Percentiles rank a stretch among this genome's conserved stretches.
phyloP scores from a whole-genome alignment of 345 rosid species.

The Boechera retrofracta region DNA sequence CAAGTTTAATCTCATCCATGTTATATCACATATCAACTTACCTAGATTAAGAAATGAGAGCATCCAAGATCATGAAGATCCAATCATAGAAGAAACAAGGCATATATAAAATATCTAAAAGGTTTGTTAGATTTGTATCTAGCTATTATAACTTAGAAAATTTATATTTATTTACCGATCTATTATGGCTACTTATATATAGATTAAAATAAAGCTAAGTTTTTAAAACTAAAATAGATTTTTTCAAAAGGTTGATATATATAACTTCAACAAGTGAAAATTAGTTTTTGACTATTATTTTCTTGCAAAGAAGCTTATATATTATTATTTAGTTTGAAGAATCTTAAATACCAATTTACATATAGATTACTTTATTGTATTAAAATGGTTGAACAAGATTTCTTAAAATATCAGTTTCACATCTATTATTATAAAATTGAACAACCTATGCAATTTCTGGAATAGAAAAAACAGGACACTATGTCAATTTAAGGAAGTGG shows the following conservation, averaged over 20 bases:
- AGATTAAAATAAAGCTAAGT: background rate
- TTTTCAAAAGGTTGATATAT: background rate
- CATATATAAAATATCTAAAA: too few relatives aligned
- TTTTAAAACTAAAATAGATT: background rate
- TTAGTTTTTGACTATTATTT: too few relatives aligned
- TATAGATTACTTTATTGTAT: background rate
- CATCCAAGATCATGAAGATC: background rate
- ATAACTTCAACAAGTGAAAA: background rate
- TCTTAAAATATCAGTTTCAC: background rate
- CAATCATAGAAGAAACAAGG: background rate
- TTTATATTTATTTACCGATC: too few relatives aligned
- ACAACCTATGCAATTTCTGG: background rate
- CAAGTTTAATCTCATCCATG: too few relatives aligned
- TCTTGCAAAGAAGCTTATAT: too few relatives aligned
- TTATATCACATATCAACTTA: too few relatives aligned
- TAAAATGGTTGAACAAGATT: background rate
- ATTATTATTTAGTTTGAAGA: background rate
- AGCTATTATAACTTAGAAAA: too few relatives aligned
- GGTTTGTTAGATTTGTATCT: background rate
- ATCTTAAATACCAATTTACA: background rate
- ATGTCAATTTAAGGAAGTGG: conserved; percentile 11
- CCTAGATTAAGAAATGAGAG: background rate
- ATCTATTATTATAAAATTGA: background rate
- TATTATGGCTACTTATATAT: background rate
- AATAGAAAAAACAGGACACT: background rate